phyloP scores from a whole-genome alignment of 371 early-diverging fungal species.

The Circinella umbellata region DNA sequence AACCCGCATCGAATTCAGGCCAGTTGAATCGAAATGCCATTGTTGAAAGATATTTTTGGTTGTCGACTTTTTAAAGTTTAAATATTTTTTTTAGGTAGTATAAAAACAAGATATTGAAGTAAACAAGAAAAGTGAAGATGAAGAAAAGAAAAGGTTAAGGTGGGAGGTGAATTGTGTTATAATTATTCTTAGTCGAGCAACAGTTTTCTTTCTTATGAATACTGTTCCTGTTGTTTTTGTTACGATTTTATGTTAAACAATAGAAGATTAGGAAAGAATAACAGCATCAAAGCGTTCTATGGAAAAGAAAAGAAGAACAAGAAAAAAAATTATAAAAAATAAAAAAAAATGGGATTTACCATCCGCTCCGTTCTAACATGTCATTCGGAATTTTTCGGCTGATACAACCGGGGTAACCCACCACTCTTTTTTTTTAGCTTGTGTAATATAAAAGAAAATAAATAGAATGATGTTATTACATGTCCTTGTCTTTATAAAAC shows the following conservation, averaged over 20 bases:
- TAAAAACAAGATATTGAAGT: neutral
- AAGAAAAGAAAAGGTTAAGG: neutral
- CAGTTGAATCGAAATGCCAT: conserved; percentile 98
- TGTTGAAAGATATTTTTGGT: neutral
- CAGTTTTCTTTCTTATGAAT: too few species aligned
- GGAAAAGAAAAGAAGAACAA: conserved; percentile 1
- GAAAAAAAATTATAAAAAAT: neutral
- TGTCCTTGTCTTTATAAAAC: too few species aligned
- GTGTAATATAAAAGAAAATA: too few species aligned
- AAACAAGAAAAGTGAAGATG: neutral
- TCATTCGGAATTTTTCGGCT: neutral
- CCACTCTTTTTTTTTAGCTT: neutral
- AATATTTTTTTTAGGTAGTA: neutral
- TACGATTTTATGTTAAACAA: too few species aligned
- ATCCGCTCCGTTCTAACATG: neutral
- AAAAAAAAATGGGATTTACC: neutral
- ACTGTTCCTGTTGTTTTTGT: too few species aligned
- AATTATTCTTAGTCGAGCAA: too few species aligned
- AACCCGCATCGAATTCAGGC: conserved; percentile 87
- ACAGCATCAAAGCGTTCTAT: neutral
- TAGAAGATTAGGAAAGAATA: too few species aligned
- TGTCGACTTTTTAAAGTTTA: conserved; percentile 4
- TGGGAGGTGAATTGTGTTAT: too few species aligned
- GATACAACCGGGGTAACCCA: too few species aligned
- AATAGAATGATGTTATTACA: too few species aligned